phyloP scores from a whole-genome alignment of 441 rosid genomes.

The Brassica balearica region DNA sequence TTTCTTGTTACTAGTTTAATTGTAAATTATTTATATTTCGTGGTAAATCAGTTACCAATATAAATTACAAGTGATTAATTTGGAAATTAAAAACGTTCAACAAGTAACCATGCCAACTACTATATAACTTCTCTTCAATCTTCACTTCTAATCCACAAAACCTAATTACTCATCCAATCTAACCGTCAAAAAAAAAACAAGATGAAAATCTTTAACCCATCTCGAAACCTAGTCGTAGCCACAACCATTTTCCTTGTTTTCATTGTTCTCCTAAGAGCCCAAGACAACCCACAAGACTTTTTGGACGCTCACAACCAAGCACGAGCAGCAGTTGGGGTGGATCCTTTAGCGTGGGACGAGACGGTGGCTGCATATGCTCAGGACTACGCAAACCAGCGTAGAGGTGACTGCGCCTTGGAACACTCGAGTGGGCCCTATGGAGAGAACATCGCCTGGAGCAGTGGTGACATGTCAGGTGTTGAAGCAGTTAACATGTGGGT shows the following conservation, averaged over 20 bases:
- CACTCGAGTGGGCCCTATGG: constrained; percentile 29
- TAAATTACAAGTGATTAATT: constrained; percentile 19
- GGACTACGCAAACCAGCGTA: constrained; percentile 42
- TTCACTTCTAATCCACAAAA: background rate
- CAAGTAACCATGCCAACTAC: constrained; percentile 14
- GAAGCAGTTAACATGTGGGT: constrained; percentile 46
- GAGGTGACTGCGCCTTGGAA: constrained; percentile 34
- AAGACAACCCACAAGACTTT: constrained; percentile 46
- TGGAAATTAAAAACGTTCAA: background rate
- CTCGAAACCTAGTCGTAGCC: constrained; percentile 25
- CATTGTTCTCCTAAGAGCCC: constrained; percentile 39
- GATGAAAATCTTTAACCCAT: constrained; percentile 29
- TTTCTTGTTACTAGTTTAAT: background rate
- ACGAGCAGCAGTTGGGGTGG: constrained; percentile 43
- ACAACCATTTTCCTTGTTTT: constrained; percentile 27
- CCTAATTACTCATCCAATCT: too few relatives aligned
- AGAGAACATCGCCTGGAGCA: constrained; percentile 32
- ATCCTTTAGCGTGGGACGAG: constrained; percentile 41
- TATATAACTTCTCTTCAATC: constrained; percentile 28
- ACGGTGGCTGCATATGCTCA: constrained; percentile 38
- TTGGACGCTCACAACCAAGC: constrained; percentile 42
- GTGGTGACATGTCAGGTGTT: constrained; percentile 33
- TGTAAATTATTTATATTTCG: background rate
- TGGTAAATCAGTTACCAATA: constrained; percentile 5
- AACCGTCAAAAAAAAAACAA: background rate